Conservation (phyloP, 495 filamentous ascomycete genomes). For the Neurospora sp. region DNA sequence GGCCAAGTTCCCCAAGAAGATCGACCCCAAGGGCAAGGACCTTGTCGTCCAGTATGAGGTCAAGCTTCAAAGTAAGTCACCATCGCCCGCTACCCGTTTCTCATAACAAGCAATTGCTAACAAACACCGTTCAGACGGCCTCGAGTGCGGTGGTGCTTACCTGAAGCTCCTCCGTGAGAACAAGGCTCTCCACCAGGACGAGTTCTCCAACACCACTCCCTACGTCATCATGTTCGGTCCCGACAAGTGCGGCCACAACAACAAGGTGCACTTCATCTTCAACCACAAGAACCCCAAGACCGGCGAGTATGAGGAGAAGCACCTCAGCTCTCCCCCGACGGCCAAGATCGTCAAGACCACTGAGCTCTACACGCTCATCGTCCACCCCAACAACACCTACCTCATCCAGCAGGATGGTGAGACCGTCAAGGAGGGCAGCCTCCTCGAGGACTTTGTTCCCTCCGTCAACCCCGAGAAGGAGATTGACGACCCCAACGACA, state of each 20-base stretch:
- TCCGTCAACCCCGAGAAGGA: conserved; percentile 90
- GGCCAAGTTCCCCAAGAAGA: conserved; percentile 92
- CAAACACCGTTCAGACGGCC: conserved; percentile 50
- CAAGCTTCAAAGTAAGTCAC: conserved; percentile 84
- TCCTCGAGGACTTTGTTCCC: conserved; percentile 90
- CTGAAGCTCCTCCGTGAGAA: conserved; percentile 98
- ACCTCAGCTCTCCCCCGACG: conserved; percentile 72
- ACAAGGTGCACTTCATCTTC: conserved; percentile 99
- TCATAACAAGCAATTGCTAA: conserved; percentile 4
- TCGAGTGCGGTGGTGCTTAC: conserved; percentile 98
- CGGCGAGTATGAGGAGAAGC: conserved; percentile 99
- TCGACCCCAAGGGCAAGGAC: conserved; percentile 93
- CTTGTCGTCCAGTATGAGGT: conserved; percentile 99
- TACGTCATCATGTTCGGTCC: conserved; percentile 99
- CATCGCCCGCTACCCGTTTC: neutral
- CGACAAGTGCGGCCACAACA: conserved; percentile 98
- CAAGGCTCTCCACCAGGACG: conserved; percentile 90
- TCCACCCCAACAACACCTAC: conserved; percentile 91
- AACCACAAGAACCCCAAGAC: conserved; percentile 99
- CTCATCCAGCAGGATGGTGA: conserved; percentile 84
- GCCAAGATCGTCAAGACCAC: conserved; percentile 85
- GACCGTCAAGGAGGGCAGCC: conserved; percentile 72
- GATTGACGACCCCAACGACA: conserved; percentile 94
- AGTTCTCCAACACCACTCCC: conserved; percentile 94
- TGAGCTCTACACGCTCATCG: conserved; percentile 89